Conservation (phyloP, 164 flowering plant genomes). For the Cinnamomum chago region DNA sequence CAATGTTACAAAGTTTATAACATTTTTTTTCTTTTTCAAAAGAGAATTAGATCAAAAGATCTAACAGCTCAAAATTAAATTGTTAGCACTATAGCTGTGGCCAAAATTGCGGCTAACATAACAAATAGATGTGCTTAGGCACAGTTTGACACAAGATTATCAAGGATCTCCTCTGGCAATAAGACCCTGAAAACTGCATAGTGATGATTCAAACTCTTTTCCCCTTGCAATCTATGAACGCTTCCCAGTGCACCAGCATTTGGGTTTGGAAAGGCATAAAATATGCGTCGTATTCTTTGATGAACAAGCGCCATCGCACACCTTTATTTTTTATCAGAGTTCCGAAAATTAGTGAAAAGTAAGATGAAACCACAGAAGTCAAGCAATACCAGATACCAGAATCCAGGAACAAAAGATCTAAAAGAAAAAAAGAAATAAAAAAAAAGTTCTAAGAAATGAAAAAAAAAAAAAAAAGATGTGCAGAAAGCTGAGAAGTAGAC, state of each 20-base stretch:
- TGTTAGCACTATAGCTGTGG: neutral
- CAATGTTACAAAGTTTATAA: neutral
- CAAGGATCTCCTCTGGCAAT: constrained; percentile 36
- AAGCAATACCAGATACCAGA: no score
- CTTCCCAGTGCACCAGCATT: constrained; percentile 77
- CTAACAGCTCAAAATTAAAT: neutral
- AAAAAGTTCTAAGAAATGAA: no score
- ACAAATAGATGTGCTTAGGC: neutral
- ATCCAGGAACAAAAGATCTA: no score
- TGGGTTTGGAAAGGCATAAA: constrained; percentile 79
- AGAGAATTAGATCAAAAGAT: neutral
- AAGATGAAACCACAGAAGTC: neutral
- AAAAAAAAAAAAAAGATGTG: no score
- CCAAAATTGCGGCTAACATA: neutral
- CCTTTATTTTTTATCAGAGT: constrained; percentile 33
- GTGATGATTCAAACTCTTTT: constrained; percentile 89
- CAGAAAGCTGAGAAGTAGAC: no score
- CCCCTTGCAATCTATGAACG: constrained; percentile 82
- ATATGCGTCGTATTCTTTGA: constrained; percentile 78
- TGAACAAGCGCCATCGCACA: constrained; percentile 98
- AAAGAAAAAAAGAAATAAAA: no score
- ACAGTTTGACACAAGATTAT: neutral
- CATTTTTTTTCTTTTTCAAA: neutral
- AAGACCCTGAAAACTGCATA: constrained; percentile 83
- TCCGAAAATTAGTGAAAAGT: neutral